Base-by-base conservation (phyloP, 768 basidiomycete genomes). In the Sarcodon sp. region DNA sequence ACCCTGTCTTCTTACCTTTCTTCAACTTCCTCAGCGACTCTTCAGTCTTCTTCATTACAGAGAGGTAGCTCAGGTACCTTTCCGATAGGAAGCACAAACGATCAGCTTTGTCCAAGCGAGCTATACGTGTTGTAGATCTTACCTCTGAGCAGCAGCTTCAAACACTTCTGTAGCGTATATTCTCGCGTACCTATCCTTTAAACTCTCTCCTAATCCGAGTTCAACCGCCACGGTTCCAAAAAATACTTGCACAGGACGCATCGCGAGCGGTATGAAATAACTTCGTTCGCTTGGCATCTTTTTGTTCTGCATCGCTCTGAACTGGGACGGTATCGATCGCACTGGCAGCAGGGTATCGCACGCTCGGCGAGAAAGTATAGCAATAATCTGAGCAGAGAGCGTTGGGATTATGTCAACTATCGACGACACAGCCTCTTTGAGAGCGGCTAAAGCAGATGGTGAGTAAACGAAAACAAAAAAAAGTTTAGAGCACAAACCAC, bases 41-140 rank as follows among this genome's bases (percentile, higher is more conserved):
- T 53, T 97, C 91, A 7, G 89, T 89, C 69, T 94, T 94, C 62
- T 81, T 87, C 76, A 93, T 90, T 0, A 79, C 76, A 8, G 79
- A 71, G 18, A 98, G 70, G 58, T 88, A 84, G 48, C 75, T 72
- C 10, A 83, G 78, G 61, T 94, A 96, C 57, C 89, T 90, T 49
- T 31, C 21, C 21, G 36, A 27, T 13, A 35, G 43, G 18, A 11
- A 47, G 46, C 35, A 46, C 34, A n/a, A 21, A 32, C 15, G 46
- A 18, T n/a, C 27, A 50, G 18, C 41, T 11, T 32, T 44, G 18
- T 34, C 8, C 13, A 37, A 18, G 37, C 3, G 12, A 52, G 56
- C 51, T 47, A 32, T 45, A 31, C 11, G 4, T 4, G 16, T 13
- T 44, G 41, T 33, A 39, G 13, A 33, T 48, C 61, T 49, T 54